Conservation (phyloP, 2,329 filamentous ascomycete genomes). For the Aureobasidium sp. region DNA sequence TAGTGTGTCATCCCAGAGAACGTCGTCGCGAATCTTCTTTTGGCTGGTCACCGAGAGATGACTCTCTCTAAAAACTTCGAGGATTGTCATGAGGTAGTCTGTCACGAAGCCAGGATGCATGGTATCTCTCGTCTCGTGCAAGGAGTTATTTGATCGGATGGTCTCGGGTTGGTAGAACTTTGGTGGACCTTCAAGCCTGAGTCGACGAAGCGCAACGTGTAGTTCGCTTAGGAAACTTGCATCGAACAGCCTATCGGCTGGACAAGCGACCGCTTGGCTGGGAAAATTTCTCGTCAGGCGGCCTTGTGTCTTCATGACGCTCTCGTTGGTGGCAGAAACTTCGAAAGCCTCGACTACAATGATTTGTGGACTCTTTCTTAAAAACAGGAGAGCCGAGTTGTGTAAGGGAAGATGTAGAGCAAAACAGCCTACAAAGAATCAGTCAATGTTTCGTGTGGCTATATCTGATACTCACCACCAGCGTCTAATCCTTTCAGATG, state of each 20-base stretch:
- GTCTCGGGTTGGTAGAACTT: constrained; percentile 20
- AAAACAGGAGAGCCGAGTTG: constrained; percentile 9
- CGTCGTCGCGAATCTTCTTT: constrained; percentile 58
- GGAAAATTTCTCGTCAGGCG: constrained; percentile 57
- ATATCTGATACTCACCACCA: neutral
- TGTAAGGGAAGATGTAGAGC: constrained; percentile 7
- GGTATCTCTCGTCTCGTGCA: constrained; percentile 53
- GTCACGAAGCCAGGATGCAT: constrained; percentile 51
- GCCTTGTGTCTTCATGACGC: constrained; percentile 45
- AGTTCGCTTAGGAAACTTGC: constrained; percentile 15
- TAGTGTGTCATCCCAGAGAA: constrained; percentile 23
- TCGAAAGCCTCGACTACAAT: constrained; percentile 57
- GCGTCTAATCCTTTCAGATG: neutral
- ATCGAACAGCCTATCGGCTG: constrained; percentile 34
- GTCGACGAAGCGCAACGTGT: neutral
- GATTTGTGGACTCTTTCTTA: constrained; percentile 16
- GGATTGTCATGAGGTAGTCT: constrained; percentile 52
- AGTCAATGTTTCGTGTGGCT: neutral
- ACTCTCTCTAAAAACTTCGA: constrained; percentile 47
- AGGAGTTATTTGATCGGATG: constrained; percentile 44
- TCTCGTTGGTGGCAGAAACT: constrained; percentile 46
- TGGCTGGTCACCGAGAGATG: constrained; percentile 34
- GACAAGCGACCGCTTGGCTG: constrained; percentile 44
- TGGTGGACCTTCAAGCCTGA: neutral
- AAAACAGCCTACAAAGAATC: neutral